These are phyloP conservation scores for Penicillium roqueforti DNA, from an alignment of 495 filamentous ascomycete species.

Conservation along the genomic window DNA sequence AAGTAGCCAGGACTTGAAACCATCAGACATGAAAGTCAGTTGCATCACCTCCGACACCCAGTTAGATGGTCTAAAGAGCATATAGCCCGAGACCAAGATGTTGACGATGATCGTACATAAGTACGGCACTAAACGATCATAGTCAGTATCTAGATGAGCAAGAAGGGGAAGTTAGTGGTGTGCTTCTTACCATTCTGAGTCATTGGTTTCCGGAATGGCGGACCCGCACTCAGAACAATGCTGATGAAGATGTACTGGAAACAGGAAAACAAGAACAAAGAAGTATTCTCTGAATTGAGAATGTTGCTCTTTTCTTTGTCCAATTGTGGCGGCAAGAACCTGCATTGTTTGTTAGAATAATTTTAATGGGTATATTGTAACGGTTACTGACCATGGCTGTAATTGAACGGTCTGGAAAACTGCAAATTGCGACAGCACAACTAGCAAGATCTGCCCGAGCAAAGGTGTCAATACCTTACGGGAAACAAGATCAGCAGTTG, in stretches of 20 bases:
- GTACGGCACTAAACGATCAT: constrained; percentile 55
- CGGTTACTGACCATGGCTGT: constrained; percentile 67
- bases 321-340: constrained; percentile 75
- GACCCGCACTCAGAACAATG: constrained; percentile 82
- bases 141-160: neutral
- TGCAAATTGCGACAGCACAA: constrained; percentile 70
- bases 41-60: constrained; percentile 77
- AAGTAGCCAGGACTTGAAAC: constrained; percentile 69
- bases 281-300: constrained; percentile 86
- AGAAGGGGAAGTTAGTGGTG: neutral
- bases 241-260: constrained; percentile 92
- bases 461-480: constrained; percentile 88
- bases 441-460: constrained; percentile 81
- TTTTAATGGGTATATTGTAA: neutral
- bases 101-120: constrained; percentile 69
- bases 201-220: constrained; percentile 82
- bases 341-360: constrained; percentile 24
- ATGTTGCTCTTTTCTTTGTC: constrained; percentile 74
- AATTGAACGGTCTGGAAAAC: constrained; percentile 65
- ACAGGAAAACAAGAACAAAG: constrained; percentile 82
- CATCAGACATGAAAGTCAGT: constrained; percentile 65
- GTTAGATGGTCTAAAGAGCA: constrained; percentile 67
- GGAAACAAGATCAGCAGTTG: constrained; percentile 89
- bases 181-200: constrained; percentile 63
- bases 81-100: constrained; percentile 62